phyloP scores from a whole-genome alignment of 495 filamentous ascomycete genomes.

The Trichoderma gamsii region DNA sequence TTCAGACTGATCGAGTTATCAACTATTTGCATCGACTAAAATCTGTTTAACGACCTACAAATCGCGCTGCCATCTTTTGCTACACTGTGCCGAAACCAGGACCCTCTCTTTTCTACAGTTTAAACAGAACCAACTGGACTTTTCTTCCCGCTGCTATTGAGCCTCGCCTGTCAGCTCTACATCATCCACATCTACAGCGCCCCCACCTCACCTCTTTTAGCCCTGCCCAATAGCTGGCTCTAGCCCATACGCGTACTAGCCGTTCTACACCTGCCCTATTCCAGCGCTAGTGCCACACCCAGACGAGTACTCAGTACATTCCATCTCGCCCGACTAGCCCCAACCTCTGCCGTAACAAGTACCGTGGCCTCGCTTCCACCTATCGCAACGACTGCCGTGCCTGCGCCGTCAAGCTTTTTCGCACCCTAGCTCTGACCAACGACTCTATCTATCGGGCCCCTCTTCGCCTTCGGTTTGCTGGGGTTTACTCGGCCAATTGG shows the following conservation, averaged over 20 bases:
- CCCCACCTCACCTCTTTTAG: not conserved
- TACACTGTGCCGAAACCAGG: not conserved
- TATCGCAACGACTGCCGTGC: conserved; percentile 12
- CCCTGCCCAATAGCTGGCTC: not conserved
- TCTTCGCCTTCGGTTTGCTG: not conserved
- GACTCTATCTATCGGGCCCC: not conserved
- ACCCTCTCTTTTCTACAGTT: not conserved
- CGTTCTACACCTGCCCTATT: not conserved
- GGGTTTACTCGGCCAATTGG: not conserved
- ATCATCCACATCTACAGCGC: not conserved
- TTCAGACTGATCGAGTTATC: not conserved
- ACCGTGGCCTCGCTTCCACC: conserved; percentile 6
- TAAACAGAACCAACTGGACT: not conserved
- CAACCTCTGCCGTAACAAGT: conserved; percentile 14
- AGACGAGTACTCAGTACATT: not conserved
- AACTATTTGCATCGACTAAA: no score
- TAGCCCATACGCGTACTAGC: not conserved
- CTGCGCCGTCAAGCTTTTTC: conserved; percentile 2
- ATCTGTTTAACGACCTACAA: no score
- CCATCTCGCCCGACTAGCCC: not conserved
- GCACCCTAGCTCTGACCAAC: not conserved
- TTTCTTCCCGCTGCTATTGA: not conserved
- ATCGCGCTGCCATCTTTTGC: no score
- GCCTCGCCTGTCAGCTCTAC: not conserved
- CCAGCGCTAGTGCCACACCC: not conserved